Conservation (phyloP, 768 basidiomycete species). For the Coprinopsis strossmayeri region DNA sequence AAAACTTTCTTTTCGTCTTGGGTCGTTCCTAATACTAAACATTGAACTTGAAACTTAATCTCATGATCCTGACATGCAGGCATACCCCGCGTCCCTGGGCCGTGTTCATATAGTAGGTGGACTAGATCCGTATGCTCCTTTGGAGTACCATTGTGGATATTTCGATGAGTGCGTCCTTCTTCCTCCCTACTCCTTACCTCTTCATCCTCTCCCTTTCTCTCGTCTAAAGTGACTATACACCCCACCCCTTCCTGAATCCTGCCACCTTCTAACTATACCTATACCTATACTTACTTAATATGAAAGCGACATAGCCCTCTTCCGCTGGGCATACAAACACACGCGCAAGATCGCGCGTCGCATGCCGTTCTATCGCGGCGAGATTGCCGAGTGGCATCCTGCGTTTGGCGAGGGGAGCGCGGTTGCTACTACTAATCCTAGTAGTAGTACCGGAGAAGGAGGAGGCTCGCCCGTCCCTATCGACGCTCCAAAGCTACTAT, state of each 20-base stretch:
- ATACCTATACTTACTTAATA: slow-evolving; percentile 20
- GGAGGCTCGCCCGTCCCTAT: slow-evolving; percentile 25
- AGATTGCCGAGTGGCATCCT: slow-evolving; percentile 28
- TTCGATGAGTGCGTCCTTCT: slow-evolving; percentile 34
- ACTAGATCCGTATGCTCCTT: slow-evolving; percentile 31
- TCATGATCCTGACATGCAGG: too few species aligned
- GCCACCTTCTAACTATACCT: too few species aligned
- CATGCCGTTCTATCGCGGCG: slow-evolving; percentile 39
- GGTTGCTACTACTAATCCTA: slow-evolving; percentile 19
- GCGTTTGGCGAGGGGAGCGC: slow-evolving; percentile 27
- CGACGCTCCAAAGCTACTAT: slow-evolving; percentile 29
- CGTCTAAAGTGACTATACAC: too few species aligned
- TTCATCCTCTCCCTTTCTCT: neutral
- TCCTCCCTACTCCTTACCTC: too few species aligned
- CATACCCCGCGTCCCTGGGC: slow-evolving; percentile 39
- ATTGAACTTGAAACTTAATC: too few species aligned
- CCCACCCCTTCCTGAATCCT: too few species aligned
- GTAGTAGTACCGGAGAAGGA: too few species aligned
- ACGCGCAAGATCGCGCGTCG: slow-evolving; percentile 48
- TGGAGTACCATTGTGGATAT: slow-evolving; percentile 40
- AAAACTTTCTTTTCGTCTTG: too few species aligned
- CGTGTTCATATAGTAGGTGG: slow-evolving; percentile 41
- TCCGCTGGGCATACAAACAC: slow-evolving; percentile 51
- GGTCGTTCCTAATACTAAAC: too few species aligned
- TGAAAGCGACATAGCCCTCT: slow-evolving; percentile 34